Evolutionary conservation across 441 rosid species (phyloP).

Genomic region (Oxalis stricta): DNA sequence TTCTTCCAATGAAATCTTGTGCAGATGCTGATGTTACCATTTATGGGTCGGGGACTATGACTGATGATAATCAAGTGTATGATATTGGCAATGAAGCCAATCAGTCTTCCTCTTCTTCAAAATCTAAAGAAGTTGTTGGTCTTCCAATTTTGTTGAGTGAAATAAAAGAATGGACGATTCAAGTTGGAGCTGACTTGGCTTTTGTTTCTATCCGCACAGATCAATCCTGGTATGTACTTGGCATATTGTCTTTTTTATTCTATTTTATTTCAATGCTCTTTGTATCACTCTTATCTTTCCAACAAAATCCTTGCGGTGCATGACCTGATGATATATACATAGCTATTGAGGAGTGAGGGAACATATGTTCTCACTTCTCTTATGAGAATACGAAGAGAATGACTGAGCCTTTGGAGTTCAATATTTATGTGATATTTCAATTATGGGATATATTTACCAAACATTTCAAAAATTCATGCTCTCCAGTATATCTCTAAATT

Average conservation of each 20-base stretch:
- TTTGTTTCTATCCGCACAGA: slow-evolving; percentile 64
- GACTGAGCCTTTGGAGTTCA: too few relatives aligned
- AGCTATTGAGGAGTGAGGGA: too few relatives aligned
- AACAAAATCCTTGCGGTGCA: too few relatives aligned
- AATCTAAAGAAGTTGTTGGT: slow-evolving; percentile 27
- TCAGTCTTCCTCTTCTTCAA: slow-evolving; percentile 26
- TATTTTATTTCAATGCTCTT: neutral
- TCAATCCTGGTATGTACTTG: slow-evolving; percentile 78
- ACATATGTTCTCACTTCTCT: too few relatives aligned
- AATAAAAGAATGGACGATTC: slow-evolving; percentile 85
- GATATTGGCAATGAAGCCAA: slow-evolving; percentile 29
- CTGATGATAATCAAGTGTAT: slow-evolving; percentile 51
- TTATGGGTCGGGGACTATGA: slow-evolving; percentile 66
- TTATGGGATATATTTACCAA: neutral
- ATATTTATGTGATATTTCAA: too few relatives aligned
- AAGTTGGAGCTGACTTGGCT: slow-evolving; percentile 47
- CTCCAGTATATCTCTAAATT: neutral
- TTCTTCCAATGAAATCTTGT: slow-evolving; percentile 67
- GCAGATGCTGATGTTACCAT: slow-evolving; percentile 65
- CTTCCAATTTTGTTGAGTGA: slow-evolving; percentile 50
- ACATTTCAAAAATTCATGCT: neutral
- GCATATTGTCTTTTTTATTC: neutral
- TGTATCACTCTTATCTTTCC: neutral
- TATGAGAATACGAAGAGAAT: too few relatives aligned
- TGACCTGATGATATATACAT: too few relatives aligned